Conservation (phyloP, 2,329 filamentous ascomycete genomes). For the Podosphaera aphanis region DNA sequence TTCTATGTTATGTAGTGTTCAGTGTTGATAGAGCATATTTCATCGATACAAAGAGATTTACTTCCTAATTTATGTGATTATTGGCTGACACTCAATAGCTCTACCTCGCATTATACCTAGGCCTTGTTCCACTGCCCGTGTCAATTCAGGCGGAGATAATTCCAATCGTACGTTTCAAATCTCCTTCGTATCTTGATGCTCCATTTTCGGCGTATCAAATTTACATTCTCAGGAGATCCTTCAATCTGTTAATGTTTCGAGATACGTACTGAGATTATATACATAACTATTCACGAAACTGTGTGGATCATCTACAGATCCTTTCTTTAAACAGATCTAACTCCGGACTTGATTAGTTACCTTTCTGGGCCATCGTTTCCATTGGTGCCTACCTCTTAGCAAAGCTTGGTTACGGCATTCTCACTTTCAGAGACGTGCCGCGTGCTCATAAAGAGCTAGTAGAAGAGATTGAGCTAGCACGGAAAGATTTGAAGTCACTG, state of each 20-base stretch:
- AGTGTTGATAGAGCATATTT: neutral
- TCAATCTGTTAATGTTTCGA: too few relatives aligned
- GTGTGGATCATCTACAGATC: neutral
- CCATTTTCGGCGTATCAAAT: neutral
- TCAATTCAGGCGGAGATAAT: slow-evolving; percentile 67
- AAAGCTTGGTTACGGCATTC: slow-evolving; percentile 74
- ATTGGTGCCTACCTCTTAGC: slow-evolving; percentile 83
- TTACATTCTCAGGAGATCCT: too few relatives aligned
- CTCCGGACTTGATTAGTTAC: slow-evolving; percentile 34
- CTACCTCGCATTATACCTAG: slow-evolving; percentile 68
- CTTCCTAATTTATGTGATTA: neutral
- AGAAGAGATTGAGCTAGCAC: slow-evolving; percentile 57
- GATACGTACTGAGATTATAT: neutral
- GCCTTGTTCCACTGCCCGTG: slow-evolving; percentile 57
- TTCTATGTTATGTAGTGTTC: too few relatives aligned
- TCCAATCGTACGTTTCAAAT: slow-evolving; percentile 46
- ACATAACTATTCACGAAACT: neutral
- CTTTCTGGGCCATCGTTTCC: slow-evolving; percentile 75
- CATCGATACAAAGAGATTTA: neutral
- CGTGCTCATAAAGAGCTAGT: slow-evolving; percentile 76
- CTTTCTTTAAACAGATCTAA: neutral
- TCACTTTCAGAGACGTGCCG: slow-evolving; percentile 92
- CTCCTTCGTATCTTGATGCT: neutral
- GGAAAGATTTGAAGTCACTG: slow-evolving; percentile 45
- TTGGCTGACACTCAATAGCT: slow-evolving; percentile 29